Percentiles rank a stretch among this genome's conserved stretches.
Conservation (phyloP, 1,139 yeast species). For the Geotrichum histeridarum region DNA sequence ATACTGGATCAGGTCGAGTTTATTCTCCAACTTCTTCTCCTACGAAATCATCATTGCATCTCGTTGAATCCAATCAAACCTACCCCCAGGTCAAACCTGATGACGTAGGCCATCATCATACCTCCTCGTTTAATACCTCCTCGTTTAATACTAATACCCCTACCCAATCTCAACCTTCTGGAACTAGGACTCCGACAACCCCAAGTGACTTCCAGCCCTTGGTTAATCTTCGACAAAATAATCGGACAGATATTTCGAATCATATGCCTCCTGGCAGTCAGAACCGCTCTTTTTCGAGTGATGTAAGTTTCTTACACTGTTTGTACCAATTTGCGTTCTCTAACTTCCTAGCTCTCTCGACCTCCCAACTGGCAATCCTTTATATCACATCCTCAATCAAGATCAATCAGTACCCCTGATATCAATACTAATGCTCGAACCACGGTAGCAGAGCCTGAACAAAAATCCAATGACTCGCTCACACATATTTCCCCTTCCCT, state of each 20-base stretch:
- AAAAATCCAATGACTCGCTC: background rate
- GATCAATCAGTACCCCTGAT: background rate
- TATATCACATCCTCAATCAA: conserved; percentile 4
- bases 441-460: background rate
- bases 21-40: conserved; percentile 17
- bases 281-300: background rate
- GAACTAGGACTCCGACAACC: background rate
- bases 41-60: conserved; percentile 9
- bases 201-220: conserved; percentile 2
- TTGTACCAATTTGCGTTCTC: background rate
- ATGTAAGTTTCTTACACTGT: background rate
- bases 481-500: background rate
- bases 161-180: background rate
- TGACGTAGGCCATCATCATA: background rate
- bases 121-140: conserved; percentile 1
- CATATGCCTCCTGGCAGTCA: background rate
- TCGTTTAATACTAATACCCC: conserved; percentile 1
- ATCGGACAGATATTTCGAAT: background rate
- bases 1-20: conserved; percentile 1
- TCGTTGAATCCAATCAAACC: conserved; percentile 3
- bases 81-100: background rate
- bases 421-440: background rate
- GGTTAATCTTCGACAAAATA: background rate
- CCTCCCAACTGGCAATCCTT: conserved; percentile 18
- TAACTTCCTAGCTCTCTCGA: background rate